Base-by-base conservation (phyloP, 805 yeast genomes). In the Schwanniomyces polymorphus region DNA sequence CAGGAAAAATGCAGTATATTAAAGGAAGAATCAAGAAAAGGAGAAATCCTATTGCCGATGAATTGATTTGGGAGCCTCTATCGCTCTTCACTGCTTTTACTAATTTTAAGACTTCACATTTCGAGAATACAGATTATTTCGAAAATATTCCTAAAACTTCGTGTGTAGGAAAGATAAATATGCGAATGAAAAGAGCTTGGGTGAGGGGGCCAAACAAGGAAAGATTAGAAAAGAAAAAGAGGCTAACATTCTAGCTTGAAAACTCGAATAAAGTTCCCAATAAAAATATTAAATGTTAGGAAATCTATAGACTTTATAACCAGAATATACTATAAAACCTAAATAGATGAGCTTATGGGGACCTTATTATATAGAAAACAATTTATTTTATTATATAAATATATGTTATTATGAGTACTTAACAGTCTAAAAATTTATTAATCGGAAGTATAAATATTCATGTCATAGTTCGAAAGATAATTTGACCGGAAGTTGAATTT, bases 181-280 rank as follows among this genome's bases (percentile, higher is more conserved):
- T 71, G 76, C 55, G 76, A 44, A 55, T 50, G 29, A 66, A 64
- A 35, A 50, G 71, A 21, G 76, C 76, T 6, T 71, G 76, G 76
- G 51, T 57, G 2, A 57, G 76, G 31, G 49, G 53, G 14, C 54
- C 58, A 3, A 59, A 50, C 37, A 56, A 51, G 25, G 52, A 39
- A 40, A 48, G 46, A 40, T 12, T 18, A 11, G 6, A 16, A 21
- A 37, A 21, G 18, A 37, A 21, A 9, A 37, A 21, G 6, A 18
- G 14, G 6, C 35, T 14, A 14, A 11, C 14, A 14, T 10, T 14
- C 7, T 8, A 31, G 14, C 35, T 5, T 14, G 21, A 31, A 31
- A 14, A 7, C 3, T 5, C 23, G 5, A 21, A 21, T 21, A 21
- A 21, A 21, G 5, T 4, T 21, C 5, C 5, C 23, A 21, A 21